phyloP scores from a whole-genome alignment of 768 basidiomycete genomes.

The Udeniomyces megalosporus region DNA sequence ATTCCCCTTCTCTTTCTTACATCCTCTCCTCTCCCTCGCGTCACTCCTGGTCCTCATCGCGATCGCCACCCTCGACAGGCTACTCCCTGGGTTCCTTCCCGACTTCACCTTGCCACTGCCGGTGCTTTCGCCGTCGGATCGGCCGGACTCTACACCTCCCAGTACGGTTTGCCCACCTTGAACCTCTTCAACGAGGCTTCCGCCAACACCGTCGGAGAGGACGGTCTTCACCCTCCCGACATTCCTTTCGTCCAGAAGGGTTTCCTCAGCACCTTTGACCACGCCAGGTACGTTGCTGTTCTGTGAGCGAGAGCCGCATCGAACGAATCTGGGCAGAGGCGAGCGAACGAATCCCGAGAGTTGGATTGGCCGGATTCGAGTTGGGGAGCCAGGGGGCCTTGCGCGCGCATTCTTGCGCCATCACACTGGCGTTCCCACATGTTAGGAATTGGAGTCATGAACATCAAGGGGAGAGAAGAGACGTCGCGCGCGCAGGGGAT shows the following conservation, averaged over 20 bases:
- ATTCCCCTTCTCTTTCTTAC: neutral
- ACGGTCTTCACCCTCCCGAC: conserved; percentile 71
- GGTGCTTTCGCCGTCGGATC: conserved; percentile 68
- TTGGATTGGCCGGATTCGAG: too few species aligned
- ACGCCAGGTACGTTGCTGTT: conserved; percentile 55
- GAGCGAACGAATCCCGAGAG: too few species aligned
- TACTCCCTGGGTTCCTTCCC: conserved; percentile 8
- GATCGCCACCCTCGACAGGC: neutral
- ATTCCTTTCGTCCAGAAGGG: conserved; percentile 92
- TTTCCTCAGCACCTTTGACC: conserved; percentile 78
- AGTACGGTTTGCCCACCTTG: conserved; percentile 60
- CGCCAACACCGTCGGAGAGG: conserved; percentile 81
- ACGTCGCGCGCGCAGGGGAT: neutral
- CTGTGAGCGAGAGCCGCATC: too few species aligned
- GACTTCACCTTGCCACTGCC: conserved; percentile 43
- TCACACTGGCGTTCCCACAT: too few species aligned
- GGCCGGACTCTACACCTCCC: conserved; percentile 89
- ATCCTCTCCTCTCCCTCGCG: neutral
- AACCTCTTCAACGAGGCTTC: conserved; percentile 84
- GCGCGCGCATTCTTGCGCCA: too few species aligned
- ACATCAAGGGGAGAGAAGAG: too few species aligned
- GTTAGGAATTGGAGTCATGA: too few species aligned
- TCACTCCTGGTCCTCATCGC: neutral
- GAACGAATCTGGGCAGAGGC: too few species aligned
- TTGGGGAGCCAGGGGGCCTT: too few species aligned